Base-by-base conservation (phyloP, 345 rosid genomes). In the Eucalyptus cloeziana region DNA sequence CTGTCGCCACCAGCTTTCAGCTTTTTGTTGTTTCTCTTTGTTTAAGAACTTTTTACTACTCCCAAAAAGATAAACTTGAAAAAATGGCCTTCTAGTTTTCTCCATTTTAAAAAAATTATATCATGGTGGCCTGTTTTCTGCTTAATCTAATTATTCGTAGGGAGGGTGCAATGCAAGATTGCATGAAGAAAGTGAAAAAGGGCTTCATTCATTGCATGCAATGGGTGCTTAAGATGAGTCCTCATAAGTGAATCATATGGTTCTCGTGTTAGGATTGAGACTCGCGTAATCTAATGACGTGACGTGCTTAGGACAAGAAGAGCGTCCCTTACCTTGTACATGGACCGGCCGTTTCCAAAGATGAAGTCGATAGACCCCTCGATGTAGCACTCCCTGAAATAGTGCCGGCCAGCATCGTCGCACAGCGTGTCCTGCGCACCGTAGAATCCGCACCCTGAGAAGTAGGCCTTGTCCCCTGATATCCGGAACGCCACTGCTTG, bases 321-420 rank as follows among this genome's bases (percentile, higher is more conserved):
- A 17, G 80, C 31, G 4, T 87, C 0, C 8, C 91, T 92, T 95
- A 96, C 98, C 90, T 94, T 96, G 92, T 97, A 97, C 98, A 96
- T 94, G 89, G 99, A 97, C 37, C 99, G 91, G 87, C 99, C 99
- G 69, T 97, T 97, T 31, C 99, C 99, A 60, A 97, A 97, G 69
- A 97, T 97, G 92, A 97, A 96, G 92, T 97, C 99, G 10, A 97
- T 96, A 21, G 98, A 97, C 86, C 98, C 99, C 89, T 97, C 98
- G 13, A 97, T 95, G 91, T 97, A 96, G 87, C 99, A 96, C 54
- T 96, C 97, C 89, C 95, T 96, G 91, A 97, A 97, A 92, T 96
- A 97, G 88, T 96, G 98, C 86, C 99, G 94, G 8, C 99, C 99
- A 1, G 99, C 98, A 27, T 97, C 99, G 86, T 97, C 98, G 21